These are phyloP conservation scores for Ophiostoma sp. DNA, from an alignment of 2,329 filamentous ascomycete genomes.

Conservation along the genomic window DNA sequence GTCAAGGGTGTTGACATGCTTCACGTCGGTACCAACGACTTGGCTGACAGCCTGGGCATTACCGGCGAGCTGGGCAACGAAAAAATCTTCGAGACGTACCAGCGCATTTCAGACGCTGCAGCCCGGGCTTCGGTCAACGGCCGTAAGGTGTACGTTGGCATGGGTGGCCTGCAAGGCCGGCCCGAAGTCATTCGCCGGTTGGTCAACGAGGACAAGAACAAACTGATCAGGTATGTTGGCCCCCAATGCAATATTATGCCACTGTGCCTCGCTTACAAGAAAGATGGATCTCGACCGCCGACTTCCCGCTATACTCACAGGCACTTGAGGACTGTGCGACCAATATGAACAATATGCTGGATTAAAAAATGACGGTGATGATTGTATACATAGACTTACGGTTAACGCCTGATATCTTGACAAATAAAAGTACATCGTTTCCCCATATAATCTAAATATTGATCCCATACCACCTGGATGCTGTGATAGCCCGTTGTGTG, in stretches of 20 bases:
- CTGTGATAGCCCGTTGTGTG: background rate
- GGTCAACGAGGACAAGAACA: conserved; percentile 15
- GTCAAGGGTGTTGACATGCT: conserved; percentile 12
- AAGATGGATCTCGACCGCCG: background rate
- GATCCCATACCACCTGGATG: background rate
- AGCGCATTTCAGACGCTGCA: conserved; percentile 2
- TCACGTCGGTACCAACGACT: background rate
- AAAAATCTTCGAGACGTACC: conserved; percentile 7
- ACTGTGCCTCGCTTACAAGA: background rate
- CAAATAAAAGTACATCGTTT: background rate
- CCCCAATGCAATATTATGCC: too few relatives aligned
- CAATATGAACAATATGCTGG: conserved; percentile 5
- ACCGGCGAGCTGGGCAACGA: conserved; percentile 12
- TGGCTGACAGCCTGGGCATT: conserved; percentile 15
- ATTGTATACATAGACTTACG: too few relatives aligned
- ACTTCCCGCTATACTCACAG: conserved; percentile 10
- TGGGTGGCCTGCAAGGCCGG: conserved; percentile 14
- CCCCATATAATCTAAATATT: too few relatives aligned
- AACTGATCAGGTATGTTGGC: background rate
- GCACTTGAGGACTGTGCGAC: conserved; percentile 1
- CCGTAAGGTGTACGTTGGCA: conserved; percentile 15
- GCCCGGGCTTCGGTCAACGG: conserved; percentile 10
- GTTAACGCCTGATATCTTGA: too few relatives aligned
- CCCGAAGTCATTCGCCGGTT: background rate
- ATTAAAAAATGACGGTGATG: too few relatives aligned